Conservation (phyloP, 345 rosid genomes). For the Aquilaria yunnanensis region DNA sequence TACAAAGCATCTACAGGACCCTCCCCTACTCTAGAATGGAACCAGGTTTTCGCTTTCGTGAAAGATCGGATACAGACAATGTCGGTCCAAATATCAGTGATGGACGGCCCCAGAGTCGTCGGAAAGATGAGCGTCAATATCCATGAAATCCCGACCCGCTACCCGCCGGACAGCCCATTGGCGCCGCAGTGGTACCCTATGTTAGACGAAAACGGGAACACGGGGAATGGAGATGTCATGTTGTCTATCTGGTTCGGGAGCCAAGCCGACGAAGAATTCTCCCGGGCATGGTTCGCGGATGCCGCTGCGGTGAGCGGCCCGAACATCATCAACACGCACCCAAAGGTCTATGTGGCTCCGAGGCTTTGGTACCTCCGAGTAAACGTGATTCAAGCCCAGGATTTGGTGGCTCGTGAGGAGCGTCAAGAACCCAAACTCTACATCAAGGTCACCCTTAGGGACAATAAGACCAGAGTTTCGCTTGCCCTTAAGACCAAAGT, state of each 20-base stretch:
- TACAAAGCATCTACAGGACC: slow-evolving; percentile 27
- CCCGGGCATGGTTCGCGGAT: slow-evolving; percentile 39
- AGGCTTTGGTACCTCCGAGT: slow-evolving; percentile 42
- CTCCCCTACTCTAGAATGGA: slow-evolving; percentile 21
- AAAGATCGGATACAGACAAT: slow-evolving; percentile 29
- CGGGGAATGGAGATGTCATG: slow-evolving; percentile 32
- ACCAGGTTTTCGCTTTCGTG: slow-evolving; percentile 41
- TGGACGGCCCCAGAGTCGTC: no score
- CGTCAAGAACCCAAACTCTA: slow-evolving; percentile 26
- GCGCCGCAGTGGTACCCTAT: slow-evolving; percentile 41
- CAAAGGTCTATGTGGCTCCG: slow-evolving; percentile 32
- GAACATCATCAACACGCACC: slow-evolving; percentile 19
- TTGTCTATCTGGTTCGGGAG: slow-evolving; percentile 40
- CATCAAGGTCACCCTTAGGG: slow-evolving; percentile 29
- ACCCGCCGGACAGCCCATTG: slow-evolving; percentile 32
- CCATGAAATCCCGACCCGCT: slow-evolving; percentile 26
- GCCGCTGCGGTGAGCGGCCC: slow-evolving; percentile 26
- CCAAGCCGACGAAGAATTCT: slow-evolving; percentile 39
- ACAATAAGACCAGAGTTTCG: background rate
- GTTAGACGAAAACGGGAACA: slow-evolving; percentile 20
- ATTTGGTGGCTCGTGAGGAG: slow-evolving; percentile 27
- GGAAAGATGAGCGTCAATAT: slow-evolving; percentile 20
- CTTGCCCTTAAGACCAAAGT: slow-evolving; percentile 25
- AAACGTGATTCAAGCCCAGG: slow-evolving; percentile 37
- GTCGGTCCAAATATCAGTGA: background rate